Evolutionary conservation across 768 basidiomycete genomes (phyloP).

Genomic region (Agaricus sinodeliciosus): DNA sequence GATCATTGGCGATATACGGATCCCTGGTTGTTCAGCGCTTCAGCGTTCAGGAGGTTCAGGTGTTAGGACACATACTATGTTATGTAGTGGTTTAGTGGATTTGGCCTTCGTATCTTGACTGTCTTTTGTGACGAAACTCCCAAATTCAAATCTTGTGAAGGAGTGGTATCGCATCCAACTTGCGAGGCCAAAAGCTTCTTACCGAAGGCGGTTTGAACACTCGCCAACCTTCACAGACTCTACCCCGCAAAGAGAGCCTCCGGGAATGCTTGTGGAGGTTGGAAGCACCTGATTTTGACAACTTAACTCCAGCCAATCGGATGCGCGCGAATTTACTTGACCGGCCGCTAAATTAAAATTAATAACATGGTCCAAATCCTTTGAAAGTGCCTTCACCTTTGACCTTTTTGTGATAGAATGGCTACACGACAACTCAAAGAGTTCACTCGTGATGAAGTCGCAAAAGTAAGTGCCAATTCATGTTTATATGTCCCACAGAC

Average conservation of each 20-base stretch:
- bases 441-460: conserved; percentile 55
- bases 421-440: conserved; percentile 21
- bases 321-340: neutral
- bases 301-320: conserved; percentile 1
- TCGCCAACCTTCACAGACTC: no score
- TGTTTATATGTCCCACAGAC: neutral
- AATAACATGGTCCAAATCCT: neutral
- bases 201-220: no score
- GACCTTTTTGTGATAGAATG: neutral
- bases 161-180: no score
- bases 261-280: neutral
- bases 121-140: conserved; percentile 36
- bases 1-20: neutral
- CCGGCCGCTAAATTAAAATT: neutral
- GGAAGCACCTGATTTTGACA: neutral
- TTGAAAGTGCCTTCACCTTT: neutral
- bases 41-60: no score
- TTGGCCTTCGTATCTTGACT: neutral
- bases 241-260: no score
- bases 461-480: conserved; percentile 39
- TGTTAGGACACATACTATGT: neutral
- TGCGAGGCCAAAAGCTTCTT: no score
- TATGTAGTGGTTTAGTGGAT: neutral
- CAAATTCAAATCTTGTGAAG: conserved; percentile 47
- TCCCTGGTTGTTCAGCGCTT: neutral